Evolutionary conservation across 2,329 filamentous ascomycete genomes (phyloP), one percentile per base, ranked within the genome.

Genomic region (Lecanicillium sp.): DNA sequence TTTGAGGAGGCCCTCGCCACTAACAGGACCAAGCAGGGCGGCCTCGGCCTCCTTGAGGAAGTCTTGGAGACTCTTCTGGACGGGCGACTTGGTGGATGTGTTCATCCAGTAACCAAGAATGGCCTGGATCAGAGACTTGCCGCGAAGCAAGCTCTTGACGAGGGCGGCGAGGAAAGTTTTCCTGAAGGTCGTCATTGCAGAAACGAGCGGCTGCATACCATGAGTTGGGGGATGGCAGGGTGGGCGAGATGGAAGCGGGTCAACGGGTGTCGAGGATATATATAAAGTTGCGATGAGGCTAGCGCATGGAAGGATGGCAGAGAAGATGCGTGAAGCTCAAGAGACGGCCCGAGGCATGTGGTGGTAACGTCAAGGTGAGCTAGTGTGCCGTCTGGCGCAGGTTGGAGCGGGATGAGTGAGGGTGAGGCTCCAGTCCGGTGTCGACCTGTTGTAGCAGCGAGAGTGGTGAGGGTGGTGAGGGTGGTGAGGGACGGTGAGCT

Each of bases 21-120:
- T 67, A 46, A 76, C 62, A 8, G 76, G 74, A 0, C 65, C 67
- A 41, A 78, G 60, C 36, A 84, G 63, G 3, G 73, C 65, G 30
- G 67, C 62, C 60, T 81, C 74, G n/a, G 74, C 77, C 51, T 81
- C 76, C 44, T 67, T 65, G 49, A 84, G 63, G 56, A 83, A 84
- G 12, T 76, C 72, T n/a, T 71, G 65, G 30, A 71, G 55, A 46
- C 58, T 68, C 51, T 54, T 59, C 42, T 48, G 57, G 35, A 55
- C 48, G 17, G n/a, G 62, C 58, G 39, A 50, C 44, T 39, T 51
- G 55, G 26, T 56, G 38, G 67, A 55, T 24, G 76, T 70, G 49
- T 62, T 67, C 36, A 73, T 63, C 74, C 76, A 79, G 58, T 75
- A 75, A 51, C 74, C 67, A 50, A 83, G 62, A 24, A 83, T 66